Conservation (phyloP, 805 yeast species). For the Hemisphaericaspora nanyangensis region DNA sequence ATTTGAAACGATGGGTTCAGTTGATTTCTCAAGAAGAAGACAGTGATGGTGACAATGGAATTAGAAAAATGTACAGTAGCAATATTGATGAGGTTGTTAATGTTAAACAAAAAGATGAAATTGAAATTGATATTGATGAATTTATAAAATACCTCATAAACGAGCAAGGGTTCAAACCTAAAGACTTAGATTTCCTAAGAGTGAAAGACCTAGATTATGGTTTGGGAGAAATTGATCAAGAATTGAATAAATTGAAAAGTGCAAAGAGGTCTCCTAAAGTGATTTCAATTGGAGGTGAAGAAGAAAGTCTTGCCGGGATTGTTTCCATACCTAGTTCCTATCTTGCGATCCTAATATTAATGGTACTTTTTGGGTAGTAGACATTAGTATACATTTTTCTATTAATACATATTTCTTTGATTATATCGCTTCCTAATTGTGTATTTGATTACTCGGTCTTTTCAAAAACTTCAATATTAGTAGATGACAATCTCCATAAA, state of each 20-base stretch:
- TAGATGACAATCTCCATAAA: constrained; percentile 68
- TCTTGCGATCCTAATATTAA: constrained; percentile 4
- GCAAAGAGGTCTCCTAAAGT: constrained; percentile 7
- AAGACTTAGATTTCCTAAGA: constrained; percentile 26
- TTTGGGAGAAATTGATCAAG: constrained; percentile 34
- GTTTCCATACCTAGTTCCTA: constrained; percentile 2
- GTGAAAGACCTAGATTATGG: constrained; percentile 31
- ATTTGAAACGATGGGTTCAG: constrained; percentile 24
- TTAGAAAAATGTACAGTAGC: constrained; percentile 14
- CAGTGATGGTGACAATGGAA: constrained; percentile 19
- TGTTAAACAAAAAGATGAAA: constrained; percentile 8
- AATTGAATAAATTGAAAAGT: constrained; percentile 28
- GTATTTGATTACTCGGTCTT: no score
- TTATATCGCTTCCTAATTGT: no score
- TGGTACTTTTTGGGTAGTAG: constrained; percentile 2
- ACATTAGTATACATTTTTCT: not conserved
- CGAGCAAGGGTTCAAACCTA: constrained; percentile 22
- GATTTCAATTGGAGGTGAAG: constrained; percentile 31
- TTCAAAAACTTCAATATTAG: constrained; percentile 47
- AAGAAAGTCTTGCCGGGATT: not conserved
- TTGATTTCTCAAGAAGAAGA: constrained; percentile 13
- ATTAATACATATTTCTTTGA: not conserved
- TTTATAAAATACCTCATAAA: constrained; percentile 28
- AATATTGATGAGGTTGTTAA: constrained; percentile 1
- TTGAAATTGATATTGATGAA: constrained; percentile 23